Base-by-base conservation (phyloP, 2,329 filamentous ascomycete genomes). In the Byssothecium circinans region DNA sequence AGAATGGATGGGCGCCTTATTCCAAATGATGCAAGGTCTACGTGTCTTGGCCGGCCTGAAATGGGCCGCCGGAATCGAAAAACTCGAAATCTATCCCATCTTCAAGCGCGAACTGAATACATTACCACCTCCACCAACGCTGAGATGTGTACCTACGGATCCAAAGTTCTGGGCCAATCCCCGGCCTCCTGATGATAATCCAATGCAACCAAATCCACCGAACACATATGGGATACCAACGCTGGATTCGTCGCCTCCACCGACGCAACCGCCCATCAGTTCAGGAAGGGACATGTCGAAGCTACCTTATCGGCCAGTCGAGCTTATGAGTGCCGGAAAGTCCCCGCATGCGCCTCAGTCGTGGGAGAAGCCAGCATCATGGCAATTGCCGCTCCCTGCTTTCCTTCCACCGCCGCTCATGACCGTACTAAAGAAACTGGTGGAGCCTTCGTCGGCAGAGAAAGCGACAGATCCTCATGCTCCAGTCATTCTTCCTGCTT, bases 11-110 rank as follows among this genome's bases (percentile, higher is more conserved):
- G 45, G 53, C 32, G 47, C 52, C 1, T 48, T 64, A 12, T 47
- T 69, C 15, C 54, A 58, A 41, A 60, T 68, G 53, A 64, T 58
- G 34, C 65, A 69, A 36, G 66, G 66, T 8, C 52, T 68, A 1
- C 59, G 64, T 4, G 50, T 68, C 29, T 53, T 69, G 2, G 66
- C 63, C 1, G 52, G 53, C 1, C 50, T 68, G 12, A 62, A 61
- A 43, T 69, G 65, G 65, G 50, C 50, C 3, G 49, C 53, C 3
- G 65, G 65, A 2, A 67, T 69, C 22, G 65, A 68, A 36, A 63
- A 62, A n/a, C 54, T 69, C 2, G 51, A 60, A 15, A 41, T 66
- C 2, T 68, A 58, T 41, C 65, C 65, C 2, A 29, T 68, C 2
- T 54, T 69, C 17, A 49, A 52, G n/a, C 50, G 64, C 6, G 65